Evolutionary conservation across 2,329 filamentous ascomycete genomes (phyloP), one percentile per base, ranked within the genome.

Genomic region (Colletotrichum tabaci): DNA sequence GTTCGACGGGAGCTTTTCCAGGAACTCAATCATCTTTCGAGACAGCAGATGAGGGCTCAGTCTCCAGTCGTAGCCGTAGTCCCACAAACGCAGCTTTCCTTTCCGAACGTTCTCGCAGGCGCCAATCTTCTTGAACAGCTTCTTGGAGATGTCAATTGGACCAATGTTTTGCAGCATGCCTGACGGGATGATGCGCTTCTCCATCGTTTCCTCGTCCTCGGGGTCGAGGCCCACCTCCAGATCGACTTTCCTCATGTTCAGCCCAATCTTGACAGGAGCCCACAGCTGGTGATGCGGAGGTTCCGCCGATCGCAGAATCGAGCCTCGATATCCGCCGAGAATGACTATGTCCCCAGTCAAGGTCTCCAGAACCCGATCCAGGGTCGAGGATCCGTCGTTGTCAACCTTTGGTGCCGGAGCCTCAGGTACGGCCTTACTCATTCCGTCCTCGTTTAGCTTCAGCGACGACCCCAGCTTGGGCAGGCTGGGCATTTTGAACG

Each of bases 11-110:
- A 98, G 84, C 2, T 83, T 86, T 77, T 93, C 90, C 16, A 98
- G 84, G 76, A 94, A 98, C 21, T 88, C 82, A 46, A 92, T 89
- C n/a, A 98, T 84, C 72, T 90, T 90, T 56, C 87, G 85, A 3
- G 93, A 95, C 0, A 96, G 87, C 0, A 94, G 84, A 77, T 92
- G 89, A 0, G 96, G 96, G 74, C 94, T 96, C 49, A 98, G 84
- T 18, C 96, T 89, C 96, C 96, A 98, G 82, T 98, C 96, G 77
- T 98, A 98, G 21, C 95, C 95, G 78, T 96, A 98, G 76, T 98
- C 92, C 85, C 95, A 95, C 0, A 98, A 88, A 57, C 94, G 88
- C 7, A 98, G 84, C 73, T 88, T 92, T 9, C 94, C 94, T 4
- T 84, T 87, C 63, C 89, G 87, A 2, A 89, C 90, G 77, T 97